Evolutionary conservation across 2,329 filamentous ascomycete species (phyloP).

Genomic region (Tolypocladium pustulatum): DNA sequence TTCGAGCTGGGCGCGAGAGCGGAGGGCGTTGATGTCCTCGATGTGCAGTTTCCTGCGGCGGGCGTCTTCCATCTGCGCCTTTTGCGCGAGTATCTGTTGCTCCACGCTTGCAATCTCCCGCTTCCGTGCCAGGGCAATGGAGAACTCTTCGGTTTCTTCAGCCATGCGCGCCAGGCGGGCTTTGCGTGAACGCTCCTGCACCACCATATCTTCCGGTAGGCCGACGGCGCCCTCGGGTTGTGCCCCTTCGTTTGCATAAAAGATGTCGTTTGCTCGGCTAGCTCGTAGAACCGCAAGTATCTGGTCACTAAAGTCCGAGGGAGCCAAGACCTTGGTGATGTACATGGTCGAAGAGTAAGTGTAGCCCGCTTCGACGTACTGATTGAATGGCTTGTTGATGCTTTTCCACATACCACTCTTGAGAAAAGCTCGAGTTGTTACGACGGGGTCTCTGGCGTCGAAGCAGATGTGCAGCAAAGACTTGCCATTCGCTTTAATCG

Average conservation of each 20-base stretch:
- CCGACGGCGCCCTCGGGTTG: conserved; percentile 44
- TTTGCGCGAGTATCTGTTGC: conserved; percentile 36
- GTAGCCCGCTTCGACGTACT: conserved; percentile 38
- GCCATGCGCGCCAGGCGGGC: conserved; percentile 33
- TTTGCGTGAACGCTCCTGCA: conserved; percentile 38
- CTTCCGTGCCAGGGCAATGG: conserved; percentile 33
- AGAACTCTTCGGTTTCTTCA: conserved; percentile 38
- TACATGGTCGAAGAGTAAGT: conserved; percentile 59
- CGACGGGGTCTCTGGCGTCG: conserved; percentile 42
- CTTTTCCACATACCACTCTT: conserved; percentile 56
- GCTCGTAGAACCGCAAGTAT: conserved; percentile 38
- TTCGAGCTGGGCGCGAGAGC: conserved; percentile 35
- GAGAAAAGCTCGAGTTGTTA: conserved; percentile 46
- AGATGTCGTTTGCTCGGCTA: conserved; percentile 43
- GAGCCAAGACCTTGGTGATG: conserved; percentile 33
- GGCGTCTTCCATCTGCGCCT: conserved; percentile 40
- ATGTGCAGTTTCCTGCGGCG: conserved; percentile 34
- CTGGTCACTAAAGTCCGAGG: conserved; percentile 25
- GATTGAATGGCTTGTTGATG: conserved; percentile 49
- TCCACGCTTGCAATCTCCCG: conserved; percentile 42
- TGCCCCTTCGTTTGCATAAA: conserved; percentile 40
- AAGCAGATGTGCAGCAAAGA: conserved; percentile 50
- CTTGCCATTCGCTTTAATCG: conserved; percentile 44
- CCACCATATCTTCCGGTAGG: conserved; percentile 37
- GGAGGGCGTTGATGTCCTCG: conserved; percentile 33